These are phyloP conservation scores for Syncephalastrum contaminatum DNA, from an alignment of 371 early-diverging fungal genomes.

Conservation along the genomic window DNA sequence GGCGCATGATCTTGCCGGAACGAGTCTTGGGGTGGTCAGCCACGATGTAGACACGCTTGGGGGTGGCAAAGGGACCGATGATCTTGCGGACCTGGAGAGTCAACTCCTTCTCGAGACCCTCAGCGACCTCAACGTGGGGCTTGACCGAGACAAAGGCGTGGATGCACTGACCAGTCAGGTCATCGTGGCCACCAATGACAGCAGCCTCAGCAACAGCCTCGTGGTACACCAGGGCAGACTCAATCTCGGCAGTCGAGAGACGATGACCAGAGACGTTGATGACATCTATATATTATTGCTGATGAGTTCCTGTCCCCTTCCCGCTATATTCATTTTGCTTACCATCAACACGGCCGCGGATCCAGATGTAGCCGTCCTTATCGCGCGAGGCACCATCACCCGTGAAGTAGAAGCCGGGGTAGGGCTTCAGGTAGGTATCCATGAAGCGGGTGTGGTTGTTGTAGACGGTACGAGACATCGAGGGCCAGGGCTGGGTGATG, in stretches of 20 bases:
- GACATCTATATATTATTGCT: slow-evolving; percentile 58
- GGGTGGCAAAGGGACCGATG: slow-evolving; percentile 95
- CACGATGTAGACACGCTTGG: slow-evolving; percentile 85
- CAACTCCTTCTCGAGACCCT: slow-evolving; percentile 62
- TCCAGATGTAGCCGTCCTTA: slow-evolving; percentile 92
- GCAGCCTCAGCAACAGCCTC: slow-evolving; percentile 90
- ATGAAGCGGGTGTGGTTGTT: slow-evolving; percentile 87
- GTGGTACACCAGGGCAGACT: slow-evolving; percentile 81
- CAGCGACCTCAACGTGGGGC: slow-evolving; percentile 46
- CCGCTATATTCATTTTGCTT: slow-evolving; percentile 6
- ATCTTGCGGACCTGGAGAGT: slow-evolving; percentile 78
- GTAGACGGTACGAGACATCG: slow-evolving; percentile 91
- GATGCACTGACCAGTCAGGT: slow-evolving; percentile 89
- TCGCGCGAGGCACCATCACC: slow-evolving; percentile 93
- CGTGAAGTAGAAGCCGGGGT: slow-evolving; percentile 87
- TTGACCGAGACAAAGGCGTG: slow-evolving; percentile 76
- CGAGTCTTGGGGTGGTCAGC: slow-evolving; percentile 97
- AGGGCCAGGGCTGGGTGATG: slow-evolving; percentile 90
- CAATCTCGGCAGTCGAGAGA: slow-evolving; percentile 95
- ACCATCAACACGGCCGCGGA: slow-evolving; percentile 91
- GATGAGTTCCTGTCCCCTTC: neutral
- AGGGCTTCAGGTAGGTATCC: slow-evolving; percentile 87
- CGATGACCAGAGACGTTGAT: slow-evolving; percentile 99
- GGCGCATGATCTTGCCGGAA: slow-evolving; percentile 95
- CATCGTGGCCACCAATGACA: slow-evolving; percentile 91